A percentile compares a stretch with the other conserved stretches of the same genome.
These are phyloP conservation scores for Chaetomium olivaceum DNA, from an alignment of 2,329 filamentous ascomycete species.

Conservation along the genomic window DNA sequence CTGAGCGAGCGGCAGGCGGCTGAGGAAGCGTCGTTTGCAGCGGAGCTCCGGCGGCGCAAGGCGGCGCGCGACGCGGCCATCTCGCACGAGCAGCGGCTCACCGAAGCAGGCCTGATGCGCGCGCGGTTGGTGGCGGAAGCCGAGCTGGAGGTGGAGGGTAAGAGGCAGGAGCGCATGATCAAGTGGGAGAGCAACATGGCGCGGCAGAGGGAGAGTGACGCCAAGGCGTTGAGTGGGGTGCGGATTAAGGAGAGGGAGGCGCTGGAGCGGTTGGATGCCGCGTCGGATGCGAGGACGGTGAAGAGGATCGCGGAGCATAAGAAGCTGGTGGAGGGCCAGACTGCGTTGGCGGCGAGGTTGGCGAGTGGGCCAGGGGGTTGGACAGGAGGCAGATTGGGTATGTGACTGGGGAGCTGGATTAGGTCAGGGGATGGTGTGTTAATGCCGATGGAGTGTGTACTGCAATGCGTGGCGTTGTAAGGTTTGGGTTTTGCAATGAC, in stretches of 20 bases:
- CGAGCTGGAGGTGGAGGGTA: conserved; percentile 49
- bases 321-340: conserved; percentile 51
- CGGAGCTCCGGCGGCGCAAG: conserved; percentile 41
- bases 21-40: conserved; percentile 48
- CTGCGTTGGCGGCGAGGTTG: conserved; percentile 41
- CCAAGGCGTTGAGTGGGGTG: conserved; percentile 52
- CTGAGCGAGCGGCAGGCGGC: conserved; percentile 48
- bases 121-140: conserved; percentile 48
- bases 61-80: conserved; percentile 42
- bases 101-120: conserved; percentile 48
- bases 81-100: conserved; percentile 50
- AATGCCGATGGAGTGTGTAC: neutral
- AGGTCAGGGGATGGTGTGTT: conserved; percentile 15
- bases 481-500: too few relatives aligned
- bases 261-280: conserved; percentile 50
- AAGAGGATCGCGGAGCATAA: conserved; percentile 52
- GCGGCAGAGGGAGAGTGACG: conserved; percentile 49
- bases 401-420: conserved; percentile 54
- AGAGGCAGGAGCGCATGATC: conserved; percentile 46
- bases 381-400: conserved; percentile 58
- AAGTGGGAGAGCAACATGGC: conserved; percentile 52
- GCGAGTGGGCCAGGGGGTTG: conserved; percentile 34
- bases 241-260: conserved; percentile 54
- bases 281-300: conserved; percentile 48
- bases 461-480: neutral